Conservation (phyloP, 1,284 basidiomycete genomes). For the Malassezia brasiliensis region DNA sequence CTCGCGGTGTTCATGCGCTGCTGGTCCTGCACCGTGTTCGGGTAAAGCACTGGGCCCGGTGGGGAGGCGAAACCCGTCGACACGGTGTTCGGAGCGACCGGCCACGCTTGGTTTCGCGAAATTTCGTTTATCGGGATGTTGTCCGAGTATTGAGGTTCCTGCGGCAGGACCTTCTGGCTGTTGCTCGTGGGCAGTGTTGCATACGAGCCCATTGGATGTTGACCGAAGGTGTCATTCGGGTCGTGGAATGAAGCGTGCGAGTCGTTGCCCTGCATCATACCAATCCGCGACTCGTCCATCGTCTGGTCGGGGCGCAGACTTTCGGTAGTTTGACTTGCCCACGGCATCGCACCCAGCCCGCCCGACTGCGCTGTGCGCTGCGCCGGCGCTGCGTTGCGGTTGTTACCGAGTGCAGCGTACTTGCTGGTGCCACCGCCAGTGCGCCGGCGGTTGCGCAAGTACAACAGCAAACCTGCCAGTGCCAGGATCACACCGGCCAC, state of each 20-base stretch:
- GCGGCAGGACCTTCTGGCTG: no score
- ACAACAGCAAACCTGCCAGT: background rate
- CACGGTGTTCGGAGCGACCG: no score
- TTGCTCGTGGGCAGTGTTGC: background rate
- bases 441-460: background rate
- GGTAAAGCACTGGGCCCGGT: background rate
- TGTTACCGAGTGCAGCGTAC: background rate
- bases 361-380: background rate
- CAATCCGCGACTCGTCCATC: background rate
- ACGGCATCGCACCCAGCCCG: conserved; percentile 2
- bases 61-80: no score
- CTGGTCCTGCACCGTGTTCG: background rate
- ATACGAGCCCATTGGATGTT: background rate
- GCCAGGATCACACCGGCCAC: background rate
- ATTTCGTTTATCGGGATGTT: no score
- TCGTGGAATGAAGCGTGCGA: background rate
- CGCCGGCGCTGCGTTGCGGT: background rate
- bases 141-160: no score
- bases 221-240: background rate
- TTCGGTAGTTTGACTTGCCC: background rate
- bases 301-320: background rate
- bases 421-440: background rate
- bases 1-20: background rate
- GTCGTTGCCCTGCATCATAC: conserved; percentile 4
- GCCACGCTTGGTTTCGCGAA: no score